phyloP scores from a whole-genome alignment of 2,329 filamentous ascomycete species.

The Pseudogymnoascus sp. region DNA sequence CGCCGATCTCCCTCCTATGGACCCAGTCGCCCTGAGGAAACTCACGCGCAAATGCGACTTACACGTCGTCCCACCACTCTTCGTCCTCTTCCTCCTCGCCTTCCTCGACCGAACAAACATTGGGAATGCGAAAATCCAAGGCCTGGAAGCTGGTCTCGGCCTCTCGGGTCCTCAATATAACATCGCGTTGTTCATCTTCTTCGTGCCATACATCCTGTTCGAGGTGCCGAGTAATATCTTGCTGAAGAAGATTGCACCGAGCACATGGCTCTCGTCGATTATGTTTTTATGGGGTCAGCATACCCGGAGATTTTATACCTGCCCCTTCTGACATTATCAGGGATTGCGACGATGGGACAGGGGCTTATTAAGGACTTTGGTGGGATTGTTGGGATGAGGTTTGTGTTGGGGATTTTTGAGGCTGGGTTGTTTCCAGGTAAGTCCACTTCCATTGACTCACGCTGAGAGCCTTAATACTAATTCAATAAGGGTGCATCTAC shows the following conservation, averaged over 20 bases:
- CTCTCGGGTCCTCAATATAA: conserved; percentile 42
- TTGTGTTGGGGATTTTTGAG: conserved; percentile 41
- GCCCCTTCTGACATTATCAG: conserved; percentile 14
- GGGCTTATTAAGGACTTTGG: conserved; percentile 39
- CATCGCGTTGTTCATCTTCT: conserved; percentile 30
- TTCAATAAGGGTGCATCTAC: conserved; percentile 31
- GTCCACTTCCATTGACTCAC: not conserved
- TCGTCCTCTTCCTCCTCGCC: conserved; percentile 65
- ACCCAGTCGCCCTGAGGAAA: conserved; percentile 17
- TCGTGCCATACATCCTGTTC: conserved; percentile 35
- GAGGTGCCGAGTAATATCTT: conserved; percentile 28
- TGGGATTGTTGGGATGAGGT: conserved; percentile 35
- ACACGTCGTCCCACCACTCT: conserved; percentile 35
- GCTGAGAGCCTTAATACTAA: not conserved
- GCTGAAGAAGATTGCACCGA: conserved; percentile 31
- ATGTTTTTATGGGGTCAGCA: conserved; percentile 43
- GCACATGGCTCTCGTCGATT: conserved; percentile 35
- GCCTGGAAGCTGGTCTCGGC: conserved; percentile 55
- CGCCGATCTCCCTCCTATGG: conserved; percentile 10
- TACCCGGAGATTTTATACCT: conserved; percentile 1
- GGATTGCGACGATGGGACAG: conserved; percentile 37
- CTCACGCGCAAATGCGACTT: conserved; percentile 23
- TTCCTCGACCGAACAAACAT: conserved; percentile 77
- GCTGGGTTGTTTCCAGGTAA: conserved; percentile 41
- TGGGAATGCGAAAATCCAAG: conserved; percentile 62